Evolutionary conservation across 2,329 filamentous ascomycete species (phyloP).

Genomic region (Penicillium sp.): DNA sequence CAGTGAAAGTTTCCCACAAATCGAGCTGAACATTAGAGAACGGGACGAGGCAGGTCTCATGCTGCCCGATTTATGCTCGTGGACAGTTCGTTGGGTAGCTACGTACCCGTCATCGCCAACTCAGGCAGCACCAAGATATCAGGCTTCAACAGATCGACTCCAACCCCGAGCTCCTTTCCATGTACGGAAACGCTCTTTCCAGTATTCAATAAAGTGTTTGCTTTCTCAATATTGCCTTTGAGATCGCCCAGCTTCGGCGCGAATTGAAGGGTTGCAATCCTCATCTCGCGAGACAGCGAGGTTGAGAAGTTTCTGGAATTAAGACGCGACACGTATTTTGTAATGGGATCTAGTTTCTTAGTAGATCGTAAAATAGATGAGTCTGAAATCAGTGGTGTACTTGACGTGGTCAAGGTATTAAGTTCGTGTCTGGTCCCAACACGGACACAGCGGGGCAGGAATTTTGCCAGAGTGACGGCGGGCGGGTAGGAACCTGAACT

Average conservation of each 20-base stretch:
- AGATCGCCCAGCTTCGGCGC: conserved; percentile 44
- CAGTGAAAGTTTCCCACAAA: neutral
- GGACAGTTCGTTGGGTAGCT: neutral
- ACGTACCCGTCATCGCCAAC: conserved; percentile 58
- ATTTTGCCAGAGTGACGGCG: conserved; percentile 12
- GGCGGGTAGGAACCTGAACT: neutral
- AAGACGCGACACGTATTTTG: too few species aligned
- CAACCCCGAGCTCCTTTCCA: conserved; percentile 14
- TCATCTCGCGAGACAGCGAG: conserved; percentile 35
- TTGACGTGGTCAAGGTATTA: neutral
- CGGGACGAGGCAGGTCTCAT: neutral
- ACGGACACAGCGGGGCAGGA: conserved; percentile 5
- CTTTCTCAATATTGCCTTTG: conserved; percentile 45
- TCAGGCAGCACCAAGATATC: conserved; percentile 63
- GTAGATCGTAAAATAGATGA: neutral
- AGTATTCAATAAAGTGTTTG: conserved; percentile 43
- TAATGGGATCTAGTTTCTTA: neutral
- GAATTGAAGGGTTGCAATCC: conserved; percentile 50
- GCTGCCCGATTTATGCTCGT: neutral
- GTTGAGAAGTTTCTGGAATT: conserved; percentile 9
- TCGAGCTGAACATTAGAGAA: neutral
- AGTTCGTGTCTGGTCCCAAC: conserved; percentile 6
- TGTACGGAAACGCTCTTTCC: conserved; percentile 23
- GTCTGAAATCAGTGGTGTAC: neutral
- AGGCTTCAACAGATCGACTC: conserved; percentile 34